Percentiles rank a stretch among this genome's conserved stretches.
phyloP scores from a whole-genome alignment of 78 protist species.

The Cavenderia fasciculata region DNA sequence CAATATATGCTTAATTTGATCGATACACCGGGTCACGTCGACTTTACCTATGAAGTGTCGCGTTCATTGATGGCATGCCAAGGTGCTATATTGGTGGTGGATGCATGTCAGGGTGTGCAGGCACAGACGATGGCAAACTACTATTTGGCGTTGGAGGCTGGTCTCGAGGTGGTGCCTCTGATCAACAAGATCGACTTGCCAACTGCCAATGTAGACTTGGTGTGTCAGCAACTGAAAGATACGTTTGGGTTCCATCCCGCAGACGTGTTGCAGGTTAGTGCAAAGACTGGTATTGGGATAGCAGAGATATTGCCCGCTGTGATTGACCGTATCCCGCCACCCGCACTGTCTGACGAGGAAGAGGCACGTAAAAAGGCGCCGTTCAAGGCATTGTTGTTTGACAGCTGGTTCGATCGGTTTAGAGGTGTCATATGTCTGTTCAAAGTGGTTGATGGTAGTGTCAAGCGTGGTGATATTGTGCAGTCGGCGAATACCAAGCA shows the following conservation, averaged over 20 bases:
- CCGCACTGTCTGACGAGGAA: too few relatives aligned
- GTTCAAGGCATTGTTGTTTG: slow-evolving; percentile 87
- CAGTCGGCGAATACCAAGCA: slow-evolving; percentile 2
- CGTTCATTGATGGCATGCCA: slow-evolving; percentile 88
- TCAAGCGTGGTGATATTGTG: slow-evolving; percentile 55
- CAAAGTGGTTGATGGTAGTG: slow-evolving; percentile 77
- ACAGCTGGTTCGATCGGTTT: slow-evolving; percentile 89
- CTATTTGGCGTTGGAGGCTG: slow-evolving; percentile 74
- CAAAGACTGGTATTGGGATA: slow-evolving; percentile 68
- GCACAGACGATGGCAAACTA: slow-evolving; percentile 93
- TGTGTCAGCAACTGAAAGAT: slow-evolving; percentile 33
- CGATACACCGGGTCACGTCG: slow-evolving; percentile 97
- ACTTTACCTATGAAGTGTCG: slow-evolving; percentile 89
- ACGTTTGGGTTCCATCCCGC: slow-evolving; percentile 64
- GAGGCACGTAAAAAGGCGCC: slow-evolving; percentile 15
- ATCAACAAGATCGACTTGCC: slow-evolving; percentile 92
- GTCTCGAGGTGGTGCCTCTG: slow-evolving; percentile 88
- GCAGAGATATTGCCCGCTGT: slow-evolving; percentile 80
- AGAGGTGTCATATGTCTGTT: slow-evolving; percentile 91
- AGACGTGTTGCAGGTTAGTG: slow-evolving; percentile 38
- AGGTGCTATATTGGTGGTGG: slow-evolving; percentile 91
- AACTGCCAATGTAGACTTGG: slow-evolving; percentile 62
- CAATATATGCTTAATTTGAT: slow-evolving; percentile 87
- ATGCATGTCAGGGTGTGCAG: slow-evolving; percentile 89
- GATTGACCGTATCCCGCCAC: slow-evolving; percentile 87